Evolutionary conservation across 2,329 filamentous ascomycete species (phyloP).

Genomic region (Xenosphaeropsis pyriputrescens): DNA sequence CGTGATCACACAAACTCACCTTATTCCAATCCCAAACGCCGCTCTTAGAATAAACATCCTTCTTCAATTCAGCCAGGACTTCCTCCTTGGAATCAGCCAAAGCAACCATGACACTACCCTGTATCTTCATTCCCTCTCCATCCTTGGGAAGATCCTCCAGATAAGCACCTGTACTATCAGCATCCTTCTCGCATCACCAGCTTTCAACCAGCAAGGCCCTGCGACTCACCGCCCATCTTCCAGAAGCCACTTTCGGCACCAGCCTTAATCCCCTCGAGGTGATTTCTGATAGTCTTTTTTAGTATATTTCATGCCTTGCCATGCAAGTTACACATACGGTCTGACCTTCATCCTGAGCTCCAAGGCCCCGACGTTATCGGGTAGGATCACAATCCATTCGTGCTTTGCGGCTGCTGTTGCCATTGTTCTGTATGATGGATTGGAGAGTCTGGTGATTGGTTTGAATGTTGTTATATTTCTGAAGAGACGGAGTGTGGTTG

Average conservation of each 20-base stretch:
- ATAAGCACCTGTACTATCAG: slow-evolving; percentile 38
- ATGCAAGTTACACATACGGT: slow-evolving; percentile 25
- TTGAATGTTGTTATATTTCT: no score
- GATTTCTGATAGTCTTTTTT: slow-evolving; percentile 6
- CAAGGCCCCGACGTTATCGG: slow-evolving; percentile 45
- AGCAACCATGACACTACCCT: slow-evolving; percentile 57
- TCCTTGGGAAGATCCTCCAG: slow-evolving; percentile 51
- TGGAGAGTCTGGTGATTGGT: no score
- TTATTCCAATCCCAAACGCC: slow-evolving; percentile 75
- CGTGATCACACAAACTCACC: slow-evolving; percentile 18
- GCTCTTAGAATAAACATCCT: slow-evolving; percentile 55
- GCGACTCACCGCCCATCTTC: slow-evolving; percentile 47
- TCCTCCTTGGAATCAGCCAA: slow-evolving; percentile 55
- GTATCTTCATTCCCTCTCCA: slow-evolving; percentile 46
- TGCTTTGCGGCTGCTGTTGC: slow-evolving; percentile 21
- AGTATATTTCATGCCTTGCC: background rate
- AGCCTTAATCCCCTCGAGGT: slow-evolving; percentile 30
- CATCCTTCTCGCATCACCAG: background rate
- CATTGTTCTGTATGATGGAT: background rate
- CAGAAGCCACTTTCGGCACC: slow-evolving; percentile 36
- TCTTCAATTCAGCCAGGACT: slow-evolving; percentile 47
- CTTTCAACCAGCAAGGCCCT: background rate
- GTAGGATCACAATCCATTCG: slow-evolving; percentile 57
- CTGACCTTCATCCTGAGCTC: slow-evolving; percentile 48
- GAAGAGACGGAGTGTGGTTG: background rate